Percentiles rank a stretch among this genome's conserved stretches.
phyloP scores from a whole-genome alignment of 2,329 filamentous ascomycete genomes.

The Cordyceps fumosorosea region DNA sequence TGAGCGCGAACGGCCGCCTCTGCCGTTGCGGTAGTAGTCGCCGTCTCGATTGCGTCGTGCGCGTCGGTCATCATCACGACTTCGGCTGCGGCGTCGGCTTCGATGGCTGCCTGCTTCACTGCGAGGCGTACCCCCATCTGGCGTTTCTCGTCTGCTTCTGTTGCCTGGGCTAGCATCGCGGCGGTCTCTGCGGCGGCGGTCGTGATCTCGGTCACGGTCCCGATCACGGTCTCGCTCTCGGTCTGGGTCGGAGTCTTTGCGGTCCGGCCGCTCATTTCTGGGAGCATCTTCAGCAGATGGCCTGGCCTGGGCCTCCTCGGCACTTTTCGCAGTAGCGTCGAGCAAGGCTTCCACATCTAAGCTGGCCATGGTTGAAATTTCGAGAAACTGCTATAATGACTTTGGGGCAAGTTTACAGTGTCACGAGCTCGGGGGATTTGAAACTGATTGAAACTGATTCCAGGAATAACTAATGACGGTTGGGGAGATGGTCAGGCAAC shows the following conservation, averaged over 20 bases:
- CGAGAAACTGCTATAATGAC: background rate
- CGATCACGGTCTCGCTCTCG: constrained; percentile 54
- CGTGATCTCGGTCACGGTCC: constrained; percentile 42
- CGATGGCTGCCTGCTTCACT: constrained; percentile 76
- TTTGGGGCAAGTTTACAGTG: background rate
- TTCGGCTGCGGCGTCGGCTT: constrained; percentile 74
- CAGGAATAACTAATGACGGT: background rate
- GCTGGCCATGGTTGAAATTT: constrained; percentile 36
- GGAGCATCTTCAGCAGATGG: constrained; percentile 47
- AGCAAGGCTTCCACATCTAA: constrained; percentile 84
- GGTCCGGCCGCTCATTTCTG: constrained; percentile 32
- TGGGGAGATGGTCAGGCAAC: background rate
- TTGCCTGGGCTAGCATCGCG: constrained; percentile 51
- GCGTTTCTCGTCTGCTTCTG: constrained; percentile 40
- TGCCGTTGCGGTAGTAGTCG: constrained; percentile 56
- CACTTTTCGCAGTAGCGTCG: constrained; percentile 69
- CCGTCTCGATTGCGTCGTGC: constrained; percentile 68
- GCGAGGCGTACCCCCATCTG: constrained; percentile 58
- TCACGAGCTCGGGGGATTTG: background rate
- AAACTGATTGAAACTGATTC: background rate
- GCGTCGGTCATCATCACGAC: constrained; percentile 68
- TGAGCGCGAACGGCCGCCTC: constrained; percentile 55
- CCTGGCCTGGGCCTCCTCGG: constrained; percentile 41
- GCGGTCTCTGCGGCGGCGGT: constrained; percentile 41
- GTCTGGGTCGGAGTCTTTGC: constrained; percentile 49